Base-by-base conservation (phyloP, 1,284 basidiomycete genomes). In the Sporisorium reilianum region DNA sequence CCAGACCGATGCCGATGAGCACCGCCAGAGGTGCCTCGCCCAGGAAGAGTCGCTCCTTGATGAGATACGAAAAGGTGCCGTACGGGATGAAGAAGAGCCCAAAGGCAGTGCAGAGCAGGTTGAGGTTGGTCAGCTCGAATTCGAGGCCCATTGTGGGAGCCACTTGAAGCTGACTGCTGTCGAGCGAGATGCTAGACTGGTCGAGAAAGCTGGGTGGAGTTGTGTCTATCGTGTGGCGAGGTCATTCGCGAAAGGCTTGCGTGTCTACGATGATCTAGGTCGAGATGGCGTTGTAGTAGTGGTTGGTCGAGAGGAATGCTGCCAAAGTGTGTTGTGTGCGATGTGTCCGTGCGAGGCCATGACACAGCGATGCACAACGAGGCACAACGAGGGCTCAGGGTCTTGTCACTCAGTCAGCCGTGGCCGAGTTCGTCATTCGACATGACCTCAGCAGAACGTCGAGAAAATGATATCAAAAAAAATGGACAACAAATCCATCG, bases 1-100 rank as follows among this genome's bases (percentile, higher is more conserved):
- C 79, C 1, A 81, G 59, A 12, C 55, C 55, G 41, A 81, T 68
- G 36, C 80, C 80, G 34, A 77, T 50, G 22, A 79, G 49, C 11
- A 81, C 64, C 10, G 80, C 80, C 1, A 81, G 55, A 18, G 80
- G 80, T 26, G 80, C 77, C 58, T 81, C 80, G 44, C 74, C 74
- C 22, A 81, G 54, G 30, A 73, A 80, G 38, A 79, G 62, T 20
- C 77, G 54, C 44, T 81, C 80, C 44, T 81, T 81, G 65, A 80
- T 55, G 46, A 77, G 63, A 38, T 73, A 80, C 16, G 79, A 80
- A 45, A 81, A 57, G 14, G 69, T 55, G 42, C 78, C 80, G 40
- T 75, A 81, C 10, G 70, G 26, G 25, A 75, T 53, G 40, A 78
- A 67, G 38, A 77, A 75, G 28, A 77, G 64, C 14, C 75, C 75